Conservation (phyloP, 495 filamentous ascomycete genomes). For the Penicillium paxilli region DNA sequence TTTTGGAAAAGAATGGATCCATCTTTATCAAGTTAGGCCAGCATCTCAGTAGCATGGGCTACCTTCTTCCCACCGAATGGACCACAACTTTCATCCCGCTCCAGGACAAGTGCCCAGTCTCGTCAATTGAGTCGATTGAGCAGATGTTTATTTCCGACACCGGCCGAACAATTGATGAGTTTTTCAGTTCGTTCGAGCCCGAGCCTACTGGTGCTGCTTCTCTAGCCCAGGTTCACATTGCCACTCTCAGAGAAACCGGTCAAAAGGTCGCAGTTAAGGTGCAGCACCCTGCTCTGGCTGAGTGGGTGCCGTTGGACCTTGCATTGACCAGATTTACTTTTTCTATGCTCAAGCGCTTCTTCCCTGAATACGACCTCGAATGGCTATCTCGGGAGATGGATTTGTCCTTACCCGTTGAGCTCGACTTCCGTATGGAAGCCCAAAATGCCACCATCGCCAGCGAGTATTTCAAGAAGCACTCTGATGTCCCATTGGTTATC, state of each 20-base stretch:
- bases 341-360: constrained; percentile 83
- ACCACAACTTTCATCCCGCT: constrained; percentile 94
- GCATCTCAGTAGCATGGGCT: constrained; percentile 95
- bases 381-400: constrained; percentile 97
- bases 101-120: constrained; percentile 94
- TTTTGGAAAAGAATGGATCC: constrained; percentile 91
- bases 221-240: constrained; percentile 91
- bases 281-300: constrained; percentile 86
- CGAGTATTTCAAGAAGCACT: constrained; percentile 72
- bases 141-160: constrained; percentile 85
- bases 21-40: constrained; percentile 99
- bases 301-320: constrained; percentile 91
- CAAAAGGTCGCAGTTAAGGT: constrained; percentile 97
- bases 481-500: constrained; percentile 76
- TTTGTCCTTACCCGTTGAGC: constrained; percentile 80
- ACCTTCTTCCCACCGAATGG: constrained; percentile 92
- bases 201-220: constrained; percentile 89
- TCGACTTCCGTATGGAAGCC: constrained; percentile 87
- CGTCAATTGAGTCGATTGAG: constrained; percentile 84
- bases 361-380: constrained; percentile 95
- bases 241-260: constrained; percentile 79
- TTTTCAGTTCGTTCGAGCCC: constrained; percentile 80
- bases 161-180: constrained; percentile 71
- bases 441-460: constrained; percentile 77
- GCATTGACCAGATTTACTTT: constrained; percentile 87